phyloP scores from a whole-genome alignment of 2,329 filamentous ascomycete genomes.

The Lachnum nothofagi region DNA sequence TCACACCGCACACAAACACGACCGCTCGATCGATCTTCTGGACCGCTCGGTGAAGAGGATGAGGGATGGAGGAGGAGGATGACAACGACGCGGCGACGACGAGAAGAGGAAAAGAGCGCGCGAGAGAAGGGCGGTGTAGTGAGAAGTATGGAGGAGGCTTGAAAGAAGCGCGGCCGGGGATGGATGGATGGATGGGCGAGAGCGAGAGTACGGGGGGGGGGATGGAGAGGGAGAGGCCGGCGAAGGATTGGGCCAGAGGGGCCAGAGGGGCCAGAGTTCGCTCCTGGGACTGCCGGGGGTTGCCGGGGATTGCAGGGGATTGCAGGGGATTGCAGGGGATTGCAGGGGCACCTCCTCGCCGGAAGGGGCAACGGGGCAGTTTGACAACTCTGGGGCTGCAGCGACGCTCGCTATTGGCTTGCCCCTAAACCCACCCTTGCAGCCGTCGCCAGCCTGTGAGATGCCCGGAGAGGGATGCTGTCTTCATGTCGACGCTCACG shows the following conservation, averaged over 20 bases:
- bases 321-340: too few relatives aligned
- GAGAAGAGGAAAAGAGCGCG: conserved; percentile 17
- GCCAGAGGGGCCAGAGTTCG: too few relatives aligned
- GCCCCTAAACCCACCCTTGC: not conserved
- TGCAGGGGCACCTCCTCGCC: too few relatives aligned
- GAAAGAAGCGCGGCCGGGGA: conserved; percentile 1
- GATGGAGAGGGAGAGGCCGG: conserved; percentile 21
- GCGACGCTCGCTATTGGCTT: too few relatives aligned
- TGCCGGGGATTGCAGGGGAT: too few relatives aligned
- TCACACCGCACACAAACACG: too few relatives aligned
- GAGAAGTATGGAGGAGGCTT: conserved; percentile 7
- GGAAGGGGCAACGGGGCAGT: too few relatives aligned
- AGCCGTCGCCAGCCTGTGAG: not conserved
- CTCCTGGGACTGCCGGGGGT: too few relatives aligned
- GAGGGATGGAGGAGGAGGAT: conserved; percentile 3
- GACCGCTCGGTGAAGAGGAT: too few relatives aligned
- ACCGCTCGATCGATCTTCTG: too few relatives aligned
- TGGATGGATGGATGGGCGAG: not conserved
- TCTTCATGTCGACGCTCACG: not conserved
- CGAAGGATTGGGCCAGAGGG: conserved; percentile 8
- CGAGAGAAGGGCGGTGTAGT: conserved; percentile 22
- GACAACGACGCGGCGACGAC: conserved; percentile 14
- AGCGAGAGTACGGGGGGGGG: conserved; percentile 14
- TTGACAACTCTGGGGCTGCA: too few relatives aligned
- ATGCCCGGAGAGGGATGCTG: not conserved